Percentiles rank a stretch among this genome's conserved stretches.
phyloP scores from a whole-genome alignment of 2,329 filamentous ascomycete genomes.

The Fusarium xylarioides region DNA sequence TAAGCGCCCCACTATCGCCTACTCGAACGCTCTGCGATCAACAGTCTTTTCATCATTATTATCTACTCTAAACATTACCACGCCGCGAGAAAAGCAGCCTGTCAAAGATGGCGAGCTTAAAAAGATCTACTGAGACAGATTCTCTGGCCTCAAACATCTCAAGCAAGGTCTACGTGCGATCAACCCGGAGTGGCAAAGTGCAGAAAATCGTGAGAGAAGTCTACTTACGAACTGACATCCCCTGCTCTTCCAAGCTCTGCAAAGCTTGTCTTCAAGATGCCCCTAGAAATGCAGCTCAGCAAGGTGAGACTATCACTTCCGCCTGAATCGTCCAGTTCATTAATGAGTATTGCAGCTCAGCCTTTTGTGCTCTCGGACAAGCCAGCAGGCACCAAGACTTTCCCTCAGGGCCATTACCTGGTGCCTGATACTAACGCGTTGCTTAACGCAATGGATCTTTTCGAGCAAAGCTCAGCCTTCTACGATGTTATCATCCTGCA shows the following conservation, averaged over 20 bases:
- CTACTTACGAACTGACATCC: slow-evolving; percentile 95
- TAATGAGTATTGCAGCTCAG: slow-evolving; percentile 61
- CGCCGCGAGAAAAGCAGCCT: not conserved
- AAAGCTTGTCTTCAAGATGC: slow-evolving; percentile 76
- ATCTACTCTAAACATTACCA: slow-evolving; percentile 9
- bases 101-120: slow-evolving; percentile 70
- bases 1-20: slow-evolving; percentile 42
- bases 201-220: slow-evolving; percentile 98
- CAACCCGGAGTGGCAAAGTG: slow-evolving; percentile 94
- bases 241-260: slow-evolving; percentile 93
- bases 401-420: slow-evolving; percentile 89
- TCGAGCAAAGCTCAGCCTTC: slow-evolving; percentile 90
- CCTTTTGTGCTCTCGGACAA: slow-evolving; percentile 90
- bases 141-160: slow-evolving; percentile 77
- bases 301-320: slow-evolving; percentile 62
- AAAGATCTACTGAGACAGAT: slow-evolving; percentile 63
- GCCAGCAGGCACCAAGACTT: slow-evolving; percentile 83
- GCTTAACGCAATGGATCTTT: slow-evolving; percentile 94
- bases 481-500: slow-evolving; percentile 97
- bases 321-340: not conserved
- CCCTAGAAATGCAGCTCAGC: slow-evolving; percentile 80
- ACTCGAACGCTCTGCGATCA: slow-evolving; percentile 36
- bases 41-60: slow-evolving; percentile 33
- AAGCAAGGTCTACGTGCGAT: slow-evolving; percentile 95
- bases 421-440: slow-evolving; percentile 97